Conservation (phyloP, 768 basidiomycete species). For the Gloeophyllum trabeum region DNA sequence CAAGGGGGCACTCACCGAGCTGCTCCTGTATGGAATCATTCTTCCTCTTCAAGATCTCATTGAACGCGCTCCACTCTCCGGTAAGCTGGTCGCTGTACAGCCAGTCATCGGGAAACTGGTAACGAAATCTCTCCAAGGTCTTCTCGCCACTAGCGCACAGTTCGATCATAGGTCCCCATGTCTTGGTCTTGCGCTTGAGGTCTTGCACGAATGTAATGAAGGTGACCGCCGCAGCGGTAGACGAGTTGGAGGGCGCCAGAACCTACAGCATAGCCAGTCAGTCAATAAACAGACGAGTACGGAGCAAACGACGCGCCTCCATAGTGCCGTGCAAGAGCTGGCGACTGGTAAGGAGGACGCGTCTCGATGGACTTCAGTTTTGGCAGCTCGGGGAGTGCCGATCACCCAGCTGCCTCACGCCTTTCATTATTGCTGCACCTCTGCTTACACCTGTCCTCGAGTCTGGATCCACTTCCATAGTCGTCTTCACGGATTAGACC, state of each 20-base stretch:
- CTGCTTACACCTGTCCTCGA: no score
- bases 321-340: conserved; percentile 8
- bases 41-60: conserved; percentile 95
- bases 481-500: no score
- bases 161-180: conserved; percentile 96
- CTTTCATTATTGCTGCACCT: background rate
- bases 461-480: no score
- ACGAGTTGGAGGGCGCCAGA: conserved; percentile 70
- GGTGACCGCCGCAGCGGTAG: conserved; percentile 95
- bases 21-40: conserved; percentile 98
- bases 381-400: background rate
- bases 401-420: background rate
- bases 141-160: conserved; percentile 93
- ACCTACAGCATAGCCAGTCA: conserved; percentile 11
- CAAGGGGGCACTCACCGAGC: conserved; percentile 49
- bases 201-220: conserved; percentile 99
- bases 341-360: background rate
- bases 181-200: conserved; percentile 91
- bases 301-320: conserved; percentile 18
- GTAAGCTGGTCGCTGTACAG: conserved; percentile 95
- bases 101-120: conserved; percentile 96
- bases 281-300: background rate
- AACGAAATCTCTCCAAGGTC: conserved; percentile 93
- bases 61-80: conserved; percentile 98
- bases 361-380: background rate